A percentile compares a stretch with the other conserved stretches of the same genome.
phyloP scores from a whole-genome alignment of 768 basidiomycete species.

The Calocera viscosa region DNA sequence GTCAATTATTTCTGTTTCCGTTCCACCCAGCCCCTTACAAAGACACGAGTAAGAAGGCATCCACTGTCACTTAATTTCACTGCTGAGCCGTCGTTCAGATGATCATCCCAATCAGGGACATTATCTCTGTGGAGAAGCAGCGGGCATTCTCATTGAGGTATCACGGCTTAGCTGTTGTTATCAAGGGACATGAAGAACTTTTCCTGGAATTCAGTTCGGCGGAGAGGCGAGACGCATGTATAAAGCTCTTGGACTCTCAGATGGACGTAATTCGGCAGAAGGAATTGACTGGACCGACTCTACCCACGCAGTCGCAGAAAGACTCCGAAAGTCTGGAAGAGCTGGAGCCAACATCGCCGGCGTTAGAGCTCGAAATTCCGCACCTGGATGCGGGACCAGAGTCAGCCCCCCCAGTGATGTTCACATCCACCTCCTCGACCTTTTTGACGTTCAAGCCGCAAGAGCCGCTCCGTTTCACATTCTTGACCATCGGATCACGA shows the following conservation, averaged over 20 bases:
- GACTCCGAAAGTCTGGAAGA: slow-evolving; percentile 78
- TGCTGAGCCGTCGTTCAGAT: slow-evolving; percentile 43
- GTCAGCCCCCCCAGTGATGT: slow-evolving; percentile 82
- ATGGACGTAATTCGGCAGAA: slow-evolving; percentile 57
- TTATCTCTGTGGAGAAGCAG: slow-evolving; percentile 69
- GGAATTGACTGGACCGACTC: slow-evolving; percentile 29
- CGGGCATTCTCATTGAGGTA: slow-evolving; percentile 84
- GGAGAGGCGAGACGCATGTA: slow-evolving; percentile 68
- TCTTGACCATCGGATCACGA: slow-evolving; percentile 88
- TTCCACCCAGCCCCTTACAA: slow-evolving; percentile 67
- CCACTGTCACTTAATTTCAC: slow-evolving; percentile 3
- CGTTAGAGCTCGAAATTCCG: slow-evolving; percentile 33
- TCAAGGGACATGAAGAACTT: slow-evolving; percentile 92
- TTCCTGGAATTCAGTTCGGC: slow-evolving; percentile 88
- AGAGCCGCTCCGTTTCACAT: slow-evolving; percentile 75
- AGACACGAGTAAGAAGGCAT: slow-evolving; percentile 59
- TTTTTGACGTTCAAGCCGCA: slow-evolving; percentile 93
- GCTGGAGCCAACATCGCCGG: slow-evolving; percentile 44
- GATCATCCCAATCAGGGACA: slow-evolving; percentile 83
- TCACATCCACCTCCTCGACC: slow-evolving; percentile 88
- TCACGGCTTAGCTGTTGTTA: slow-evolving; percentile 75
- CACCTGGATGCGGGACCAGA: slow-evolving; percentile 49
- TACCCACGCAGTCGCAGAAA: slow-evolving; percentile 42
- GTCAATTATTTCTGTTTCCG: slow-evolving; percentile 90
- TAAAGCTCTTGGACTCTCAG: slow-evolving; percentile 60